Evolutionary conservation across 768 basidiomycete genomes (phyloP).

Genomic region (Crepidotus variabilis): DNA sequence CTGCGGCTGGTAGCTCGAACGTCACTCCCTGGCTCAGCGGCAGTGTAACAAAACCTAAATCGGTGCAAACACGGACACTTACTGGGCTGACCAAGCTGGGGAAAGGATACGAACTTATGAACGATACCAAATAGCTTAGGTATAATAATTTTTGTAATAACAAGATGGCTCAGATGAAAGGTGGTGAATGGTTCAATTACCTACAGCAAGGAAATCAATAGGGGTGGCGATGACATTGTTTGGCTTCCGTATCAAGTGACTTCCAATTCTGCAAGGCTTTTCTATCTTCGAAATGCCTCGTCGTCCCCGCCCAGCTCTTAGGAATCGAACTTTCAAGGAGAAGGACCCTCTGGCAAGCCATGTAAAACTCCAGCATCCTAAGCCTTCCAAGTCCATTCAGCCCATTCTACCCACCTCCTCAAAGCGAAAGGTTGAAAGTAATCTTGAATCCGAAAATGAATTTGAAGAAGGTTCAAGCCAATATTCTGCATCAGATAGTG

Average conservation of each 20-base stretch:
- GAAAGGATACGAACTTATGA: no score
- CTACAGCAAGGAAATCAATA: no score
- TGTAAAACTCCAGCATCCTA: no score
- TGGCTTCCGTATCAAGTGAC: neutral
- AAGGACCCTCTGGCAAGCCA: no score
- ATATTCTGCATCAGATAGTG: conserved; percentile 1
- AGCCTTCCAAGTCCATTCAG: conserved; percentile 1
- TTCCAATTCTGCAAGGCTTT: neutral
- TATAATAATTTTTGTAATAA: no score
- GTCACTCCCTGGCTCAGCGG: no score
- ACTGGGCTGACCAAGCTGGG: no score
- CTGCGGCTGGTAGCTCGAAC: neutral
- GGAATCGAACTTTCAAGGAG: neutral
- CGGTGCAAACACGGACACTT: no score
- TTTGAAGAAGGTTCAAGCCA: conserved; percentile 13
- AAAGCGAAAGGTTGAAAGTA: conserved; percentile 2
- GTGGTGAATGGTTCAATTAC: no score
- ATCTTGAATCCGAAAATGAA: neutral
- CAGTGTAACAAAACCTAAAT: no score
- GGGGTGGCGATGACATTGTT: neutral
- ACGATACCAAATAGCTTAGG: no score
- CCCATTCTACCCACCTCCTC: conserved; percentile 1
- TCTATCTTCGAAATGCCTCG: conserved; percentile 21
- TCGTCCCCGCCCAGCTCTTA: conserved; percentile 19
- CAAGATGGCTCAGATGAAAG: no score